These are phyloP conservation scores for Aspergillaceae sp. DNA, from an alignment of 2,329 filamentous ascomycete species.

Conservation along the genomic window DNA sequence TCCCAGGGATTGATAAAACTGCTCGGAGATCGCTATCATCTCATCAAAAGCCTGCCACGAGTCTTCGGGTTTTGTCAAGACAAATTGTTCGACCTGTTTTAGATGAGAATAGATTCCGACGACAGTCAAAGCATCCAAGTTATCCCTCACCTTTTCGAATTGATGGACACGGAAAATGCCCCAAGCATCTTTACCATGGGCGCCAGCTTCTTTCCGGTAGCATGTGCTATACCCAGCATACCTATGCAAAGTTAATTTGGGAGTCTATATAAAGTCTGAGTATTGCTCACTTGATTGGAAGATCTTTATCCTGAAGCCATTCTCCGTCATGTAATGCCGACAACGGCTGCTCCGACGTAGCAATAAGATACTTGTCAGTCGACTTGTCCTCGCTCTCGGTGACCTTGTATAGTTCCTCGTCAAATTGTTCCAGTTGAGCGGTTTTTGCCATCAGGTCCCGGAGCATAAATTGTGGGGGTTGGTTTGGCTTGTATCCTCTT, in stretches of 20 bases:
- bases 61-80: constrained; percentile 74
- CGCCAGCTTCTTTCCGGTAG: constrained; percentile 90
- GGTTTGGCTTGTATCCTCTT: constrained; percentile 72
- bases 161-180: constrained; percentile 97
- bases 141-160: constrained; percentile 67
- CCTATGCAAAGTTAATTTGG: constrained; percentile 19
- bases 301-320: constrained; percentile 75
- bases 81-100: constrained; percentile 62
- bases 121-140: background rate
- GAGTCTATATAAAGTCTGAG: background rate
- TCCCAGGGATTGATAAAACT: constrained; percentile 85
- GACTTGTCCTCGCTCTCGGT: constrained; percentile 71
- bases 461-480: constrained; percentile 90
- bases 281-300: constrained; percentile 67
- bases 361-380: constrained; percentile 76
- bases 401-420: constrained; percentile 97
- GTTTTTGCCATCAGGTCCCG: constrained; percentile 97
- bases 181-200: constrained; percentile 90
- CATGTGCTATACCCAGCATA: constrained; percentile 89
- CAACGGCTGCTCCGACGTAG: constrained; percentile 89
- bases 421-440: constrained; percentile 91
- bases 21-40: constrained; percentile 86
- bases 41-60: constrained; percentile 89
- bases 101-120: constrained; percentile 4
- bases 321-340: constrained; percentile 88